phyloP scores from a whole-genome alignment of 2,329 filamentous ascomycete species.

The Aureobasidium sp. region DNA sequence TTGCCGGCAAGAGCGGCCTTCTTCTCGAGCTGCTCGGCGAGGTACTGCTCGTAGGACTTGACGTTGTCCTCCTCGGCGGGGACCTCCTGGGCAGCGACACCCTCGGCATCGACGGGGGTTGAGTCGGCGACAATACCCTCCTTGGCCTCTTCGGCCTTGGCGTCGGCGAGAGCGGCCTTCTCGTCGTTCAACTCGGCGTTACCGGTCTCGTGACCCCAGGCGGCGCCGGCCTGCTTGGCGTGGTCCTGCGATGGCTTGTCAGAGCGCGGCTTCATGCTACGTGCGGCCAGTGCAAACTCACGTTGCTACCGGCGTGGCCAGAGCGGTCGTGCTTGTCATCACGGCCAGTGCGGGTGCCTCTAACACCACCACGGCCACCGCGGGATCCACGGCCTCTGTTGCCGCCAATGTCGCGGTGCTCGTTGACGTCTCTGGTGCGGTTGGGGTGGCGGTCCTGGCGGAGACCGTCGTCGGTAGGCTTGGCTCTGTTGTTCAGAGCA shows the following conservation, averaged over 20 bases:
- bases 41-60: slow-evolving; percentile 84
- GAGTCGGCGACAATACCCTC: slow-evolving; percentile 32
- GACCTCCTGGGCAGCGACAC: slow-evolving; percentile 38
- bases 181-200: slow-evolving; percentile 83
- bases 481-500: slow-evolving; percentile 70
- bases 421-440: slow-evolving; percentile 20
- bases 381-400: slow-evolving; percentile 40
- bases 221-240: slow-evolving; percentile 79
- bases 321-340: slow-evolving; percentile 55
- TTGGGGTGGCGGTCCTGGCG: slow-evolving; percentile 36
- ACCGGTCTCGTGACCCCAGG: slow-evolving; percentile 80
- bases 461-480: slow-evolving; percentile 62
- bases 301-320: slow-evolving; percentile 39
- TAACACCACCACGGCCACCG: slow-evolving; percentile 46
- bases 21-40: slow-evolving; percentile 67
- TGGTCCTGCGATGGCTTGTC: slow-evolving; percentile 49
- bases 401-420: slow-evolving; percentile 18
- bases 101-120: slow-evolving; percentile 31
- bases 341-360: slow-evolving; percentile 40
- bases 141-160: slow-evolving; percentile 74
- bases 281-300: slow-evolving; percentile 31
- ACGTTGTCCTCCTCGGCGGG: slow-evolving; percentile 60
- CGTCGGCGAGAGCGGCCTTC: slow-evolving; percentile 82
- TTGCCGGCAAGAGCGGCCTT: slow-evolving; percentile 59
- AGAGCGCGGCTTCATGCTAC: slow-evolving; percentile 10